A percentile compares a stretch with the other conserved stretches of the same genome.
phyloP scores from a whole-genome alignment of 2,329 filamentous ascomycete genomes.

The Dactylella cylindrospora region DNA sequence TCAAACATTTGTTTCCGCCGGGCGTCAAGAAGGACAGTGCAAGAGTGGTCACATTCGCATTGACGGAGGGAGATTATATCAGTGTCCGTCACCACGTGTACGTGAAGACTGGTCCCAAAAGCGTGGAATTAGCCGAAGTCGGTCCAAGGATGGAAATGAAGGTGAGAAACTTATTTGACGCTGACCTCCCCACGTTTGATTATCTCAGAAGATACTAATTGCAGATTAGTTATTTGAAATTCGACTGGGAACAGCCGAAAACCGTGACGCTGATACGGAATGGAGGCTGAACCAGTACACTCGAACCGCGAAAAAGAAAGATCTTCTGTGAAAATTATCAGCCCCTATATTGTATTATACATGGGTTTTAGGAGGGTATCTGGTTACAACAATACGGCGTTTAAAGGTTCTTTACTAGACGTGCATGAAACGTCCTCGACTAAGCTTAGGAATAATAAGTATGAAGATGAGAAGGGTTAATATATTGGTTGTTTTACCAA shows the following conservation, averaged over 20 bases:
- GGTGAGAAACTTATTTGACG: slow-evolving; percentile 14
- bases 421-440: too few relatives aligned
- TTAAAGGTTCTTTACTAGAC: too few relatives aligned
- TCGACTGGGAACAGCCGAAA: slow-evolving; percentile 83
- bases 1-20: slow-evolving; percentile 93
- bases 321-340: slow-evolving; percentile 40
- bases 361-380: too few relatives aligned
- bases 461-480: too few relatives aligned
- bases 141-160: slow-evolving; percentile 94
- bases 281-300: slow-evolving; percentile 98
- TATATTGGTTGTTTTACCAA: too few relatives aligned
- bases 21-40: slow-evolving; percentile 74
- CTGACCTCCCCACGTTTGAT: neutral
- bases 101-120: slow-evolving; percentile 85
- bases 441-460: too few relatives aligned
- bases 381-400: too few relatives aligned
- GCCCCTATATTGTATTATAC: too few relatives aligned
- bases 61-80: slow-evolving; percentile 63
- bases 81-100: slow-evolving; percentile 85
- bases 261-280: slow-evolving; percentile 91
- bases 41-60: slow-evolving; percentile 77
- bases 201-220: neutral
- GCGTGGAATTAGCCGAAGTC: slow-evolving; percentile 84
- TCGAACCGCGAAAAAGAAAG: slow-evolving; percentile 54
- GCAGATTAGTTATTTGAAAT: slow-evolving; percentile 76